A percentile compares a stretch with the other conserved stretches of the same genome.
Conservation (phyloP, 345 rosid species). For the Balakata baccata region DNA sequence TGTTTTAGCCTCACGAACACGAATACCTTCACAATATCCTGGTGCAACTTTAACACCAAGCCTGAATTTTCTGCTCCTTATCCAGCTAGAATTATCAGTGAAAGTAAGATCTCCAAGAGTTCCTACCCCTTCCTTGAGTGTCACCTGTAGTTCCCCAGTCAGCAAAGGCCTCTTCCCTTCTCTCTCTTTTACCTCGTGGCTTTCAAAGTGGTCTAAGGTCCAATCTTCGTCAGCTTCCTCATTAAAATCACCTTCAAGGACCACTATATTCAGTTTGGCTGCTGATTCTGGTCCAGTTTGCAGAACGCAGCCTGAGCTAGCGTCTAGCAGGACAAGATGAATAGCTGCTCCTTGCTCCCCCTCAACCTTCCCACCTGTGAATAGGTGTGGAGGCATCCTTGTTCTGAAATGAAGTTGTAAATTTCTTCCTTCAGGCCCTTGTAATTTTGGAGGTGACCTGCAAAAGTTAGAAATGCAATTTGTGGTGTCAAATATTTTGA, state of each 20-base stretch:
- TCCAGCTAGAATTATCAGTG: slow-evolving; percentile 97
- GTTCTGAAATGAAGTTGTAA: slow-evolving; percentile 77
- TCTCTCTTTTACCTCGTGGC: slow-evolving; percentile 73
- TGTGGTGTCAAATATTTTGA: background rate
- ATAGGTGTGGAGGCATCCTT: slow-evolving; percentile 86
- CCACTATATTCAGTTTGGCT: slow-evolving; percentile 66
- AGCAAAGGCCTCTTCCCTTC: slow-evolving; percentile 85
- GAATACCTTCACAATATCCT: slow-evolving; percentile 49
- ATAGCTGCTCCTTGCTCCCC: slow-evolving; percentile 85
- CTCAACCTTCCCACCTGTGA: slow-evolving; percentile 89
- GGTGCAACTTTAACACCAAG: slow-evolving; percentile 68
- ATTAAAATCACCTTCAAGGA: slow-evolving; percentile 82
- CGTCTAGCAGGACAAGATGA: slow-evolving; percentile 67
- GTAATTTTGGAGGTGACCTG: slow-evolving; percentile 64
- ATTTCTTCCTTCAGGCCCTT: slow-evolving; percentile 54
- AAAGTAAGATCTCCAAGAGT: slow-evolving; percentile 81
- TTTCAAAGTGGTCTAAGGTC: slow-evolving; percentile 70
- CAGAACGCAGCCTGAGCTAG: slow-evolving; percentile 53
- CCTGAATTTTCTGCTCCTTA: slow-evolving; percentile 91
- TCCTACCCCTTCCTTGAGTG: slow-evolving; percentile 81
- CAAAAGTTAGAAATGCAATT: slow-evolving; percentile 5
- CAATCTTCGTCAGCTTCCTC: slow-evolving; percentile 64
- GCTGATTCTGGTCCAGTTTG: slow-evolving; percentile 65
- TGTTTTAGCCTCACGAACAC: slow-evolving; percentile 79
- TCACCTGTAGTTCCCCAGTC: slow-evolving; percentile 73